Percentiles rank a stretch among this genome's conserved stretches.
These are phyloP conservation scores for Talaromyces funiculosus DNA, from an alignment of 2,329 filamentous ascomycete genomes.

Conservation along the genomic window DNA sequence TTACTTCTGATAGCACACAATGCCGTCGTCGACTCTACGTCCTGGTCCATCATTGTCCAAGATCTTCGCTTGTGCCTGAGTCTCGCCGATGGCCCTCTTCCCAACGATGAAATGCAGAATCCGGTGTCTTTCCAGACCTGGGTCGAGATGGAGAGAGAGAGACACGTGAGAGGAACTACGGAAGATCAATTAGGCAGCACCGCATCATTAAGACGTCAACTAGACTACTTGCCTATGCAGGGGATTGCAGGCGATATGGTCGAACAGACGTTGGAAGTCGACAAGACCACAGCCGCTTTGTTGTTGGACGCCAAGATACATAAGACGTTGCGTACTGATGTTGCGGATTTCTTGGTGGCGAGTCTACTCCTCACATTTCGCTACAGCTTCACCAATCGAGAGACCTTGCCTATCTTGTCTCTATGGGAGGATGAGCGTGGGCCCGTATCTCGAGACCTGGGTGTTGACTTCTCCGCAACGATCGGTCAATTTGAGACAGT, in stretches of 20 bases:
- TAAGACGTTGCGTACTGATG: constrained; percentile 13
- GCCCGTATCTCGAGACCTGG: constrained; percentile 36
- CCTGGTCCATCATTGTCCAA: background rate
- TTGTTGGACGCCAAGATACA: constrained; percentile 13
- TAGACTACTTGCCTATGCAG: background rate
- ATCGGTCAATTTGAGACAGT: constrained; percentile 54
- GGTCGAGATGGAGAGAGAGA: background rate
- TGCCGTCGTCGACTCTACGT: background rate
- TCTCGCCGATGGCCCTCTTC: background rate
- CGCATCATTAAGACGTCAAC: background rate
- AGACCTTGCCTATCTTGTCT: constrained; percentile 45
- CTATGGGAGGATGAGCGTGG: constrained; percentile 27
- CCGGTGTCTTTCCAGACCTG: background rate
- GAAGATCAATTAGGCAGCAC: background rate
- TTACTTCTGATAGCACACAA: background rate
- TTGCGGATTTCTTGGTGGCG: constrained; percentile 31
- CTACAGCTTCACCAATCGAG: constrained; percentile 51
- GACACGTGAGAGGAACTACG: background rate
- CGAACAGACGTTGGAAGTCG: background rate
- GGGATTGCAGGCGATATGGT: background rate
- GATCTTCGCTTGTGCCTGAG: background rate
- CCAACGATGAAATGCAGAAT: background rate
- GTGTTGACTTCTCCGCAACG: constrained; percentile 44
- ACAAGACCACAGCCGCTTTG: constrained; percentile 3
- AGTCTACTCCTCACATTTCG: constrained; percentile 52